A percentile compares a stretch with the other conserved stretches of the same genome.
These are phyloP conservation scores for Breviolum minutum DNA, from an alignment of 73 alveolate genomes.

Conservation along the genomic window DNA sequence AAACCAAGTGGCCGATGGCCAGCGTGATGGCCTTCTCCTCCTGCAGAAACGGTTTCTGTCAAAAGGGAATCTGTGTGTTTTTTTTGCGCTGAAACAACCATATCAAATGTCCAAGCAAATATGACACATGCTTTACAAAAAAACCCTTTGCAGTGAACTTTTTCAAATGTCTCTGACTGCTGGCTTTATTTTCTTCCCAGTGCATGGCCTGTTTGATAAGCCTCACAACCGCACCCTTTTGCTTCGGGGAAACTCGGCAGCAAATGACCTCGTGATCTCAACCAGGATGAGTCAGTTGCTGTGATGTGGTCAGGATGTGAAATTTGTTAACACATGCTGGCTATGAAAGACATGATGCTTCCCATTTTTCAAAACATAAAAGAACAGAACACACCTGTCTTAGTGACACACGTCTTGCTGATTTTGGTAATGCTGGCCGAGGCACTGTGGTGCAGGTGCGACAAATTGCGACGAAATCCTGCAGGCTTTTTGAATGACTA, in stretches of 20 bases:
- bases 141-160: not conserved
- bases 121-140: not conserved
- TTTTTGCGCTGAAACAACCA: no score
- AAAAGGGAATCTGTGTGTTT: no score
- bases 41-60: not conserved
- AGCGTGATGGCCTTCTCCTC: conserved; percentile 92
- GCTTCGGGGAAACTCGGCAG: conserved; percentile 99
- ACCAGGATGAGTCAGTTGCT: no score
- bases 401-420: not conserved
- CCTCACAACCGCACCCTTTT: conserved; percentile 98
- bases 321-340: not conserved
- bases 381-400: not conserved
- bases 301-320: no score
- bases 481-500: not conserved
- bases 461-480: conserved; percentile 93
- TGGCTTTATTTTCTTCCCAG: not conserved
- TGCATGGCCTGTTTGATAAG: conserved; percentile 67
- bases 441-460: conserved; percentile 76
- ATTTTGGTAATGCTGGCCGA: not conserved
- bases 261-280: conserved; percentile 96
- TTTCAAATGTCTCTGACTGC: not conserved
- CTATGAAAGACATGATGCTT: not conserved
- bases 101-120: no score
- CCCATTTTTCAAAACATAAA: no score
- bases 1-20: conserved; percentile 72